Conservation (phyloP, 768 basidiomycete genomes). For the Tephrocybe sp. region DNA sequence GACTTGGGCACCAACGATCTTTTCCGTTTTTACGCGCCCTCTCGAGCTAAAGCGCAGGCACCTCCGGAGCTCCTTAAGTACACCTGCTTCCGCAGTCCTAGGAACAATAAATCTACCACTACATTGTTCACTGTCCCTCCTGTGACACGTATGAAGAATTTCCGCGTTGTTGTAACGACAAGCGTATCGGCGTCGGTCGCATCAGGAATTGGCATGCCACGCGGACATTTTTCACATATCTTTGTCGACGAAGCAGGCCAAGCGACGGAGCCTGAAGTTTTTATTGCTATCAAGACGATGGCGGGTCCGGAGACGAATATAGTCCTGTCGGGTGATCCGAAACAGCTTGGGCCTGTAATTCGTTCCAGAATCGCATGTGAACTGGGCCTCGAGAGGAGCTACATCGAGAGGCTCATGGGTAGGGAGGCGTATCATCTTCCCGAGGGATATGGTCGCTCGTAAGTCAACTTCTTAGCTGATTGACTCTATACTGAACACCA, state of each 20-base stretch:
- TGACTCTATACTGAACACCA: neutral
- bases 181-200: conserved; percentile 62
- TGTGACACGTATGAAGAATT: conserved; percentile 37
- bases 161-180: conserved; percentile 60
- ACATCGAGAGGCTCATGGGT: conserved; percentile 59
- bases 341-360: conserved; percentile 71
- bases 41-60: conserved; percentile 43
- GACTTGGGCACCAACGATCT: conserved; percentile 33
- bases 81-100: conserved; percentile 27
- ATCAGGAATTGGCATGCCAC: conserved; percentile 53
- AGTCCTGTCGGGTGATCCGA: conserved; percentile 68
- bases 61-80: conserved; percentile 42
- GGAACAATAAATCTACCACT: no score
- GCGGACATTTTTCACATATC: conserved; percentile 67
- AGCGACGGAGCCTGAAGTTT: conserved; percentile 67
- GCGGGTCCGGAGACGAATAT: conserved; percentile 54
- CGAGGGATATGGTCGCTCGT: conserved; percentile 30
- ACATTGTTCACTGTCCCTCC: conserved; percentile 42
- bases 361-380: conserved; percentile 54
- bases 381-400: conserved; percentile 60
- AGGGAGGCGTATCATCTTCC: conserved; percentile 39
- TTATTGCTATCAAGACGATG: conserved; percentile 63
- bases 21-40: conserved; percentile 59
- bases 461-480: conserved; percentile 6
- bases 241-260: conserved; percentile 76